Percentiles rank a stretch among this genome's conserved stretches.
These are phyloP conservation scores for Colletotrichum somersetense DNA, from an alignment of 2,329 filamentous ascomycete species.

Conservation along the genomic window DNA sequence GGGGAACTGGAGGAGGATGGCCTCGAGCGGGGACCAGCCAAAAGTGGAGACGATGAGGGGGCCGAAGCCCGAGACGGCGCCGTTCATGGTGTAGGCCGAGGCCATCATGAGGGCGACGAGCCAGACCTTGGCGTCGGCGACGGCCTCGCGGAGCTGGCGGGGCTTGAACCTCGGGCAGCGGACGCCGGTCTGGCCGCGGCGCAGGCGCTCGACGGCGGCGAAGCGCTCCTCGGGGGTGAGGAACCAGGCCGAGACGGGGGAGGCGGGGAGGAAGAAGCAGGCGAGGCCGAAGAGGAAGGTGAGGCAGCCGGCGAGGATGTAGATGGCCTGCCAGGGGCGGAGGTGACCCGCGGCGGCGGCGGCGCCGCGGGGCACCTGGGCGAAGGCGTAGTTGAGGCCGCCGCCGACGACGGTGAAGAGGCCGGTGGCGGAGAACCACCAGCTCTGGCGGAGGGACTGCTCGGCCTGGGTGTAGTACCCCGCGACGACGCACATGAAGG, in stretches of 20 bases:
- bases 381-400: constrained; percentile 75
- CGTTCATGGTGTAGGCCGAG: constrained; percentile 78
- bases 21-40: constrained; percentile 72
- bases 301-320: constrained; percentile 72
- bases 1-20: constrained; percentile 81
- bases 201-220: constrained; percentile 73
- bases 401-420: constrained; percentile 74
- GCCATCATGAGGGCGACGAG: constrained; percentile 77
- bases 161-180: constrained; percentile 71
- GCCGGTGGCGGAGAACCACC: constrained; percentile 74
- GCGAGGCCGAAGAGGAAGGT: constrained; percentile 74
- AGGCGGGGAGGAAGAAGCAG: constrained; percentile 76
- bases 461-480: constrained; percentile 75
- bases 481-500: constrained; percentile 74
- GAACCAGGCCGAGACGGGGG: constrained; percentile 77
- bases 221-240: constrained; percentile 71
- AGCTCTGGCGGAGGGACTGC: constrained; percentile 73
- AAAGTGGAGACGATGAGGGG: constrained; percentile 80
- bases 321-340: constrained; percentile 78
- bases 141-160: constrained; percentile 68
- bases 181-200: constrained; percentile 73
- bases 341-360: no score
- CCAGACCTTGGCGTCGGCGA: constrained; percentile 73
- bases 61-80: constrained; percentile 77
- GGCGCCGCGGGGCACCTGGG: constrained; percentile 60